phyloP scores from a whole-genome alignment of 805 yeast genomes.

The Clavispora carvajalis region DNA sequence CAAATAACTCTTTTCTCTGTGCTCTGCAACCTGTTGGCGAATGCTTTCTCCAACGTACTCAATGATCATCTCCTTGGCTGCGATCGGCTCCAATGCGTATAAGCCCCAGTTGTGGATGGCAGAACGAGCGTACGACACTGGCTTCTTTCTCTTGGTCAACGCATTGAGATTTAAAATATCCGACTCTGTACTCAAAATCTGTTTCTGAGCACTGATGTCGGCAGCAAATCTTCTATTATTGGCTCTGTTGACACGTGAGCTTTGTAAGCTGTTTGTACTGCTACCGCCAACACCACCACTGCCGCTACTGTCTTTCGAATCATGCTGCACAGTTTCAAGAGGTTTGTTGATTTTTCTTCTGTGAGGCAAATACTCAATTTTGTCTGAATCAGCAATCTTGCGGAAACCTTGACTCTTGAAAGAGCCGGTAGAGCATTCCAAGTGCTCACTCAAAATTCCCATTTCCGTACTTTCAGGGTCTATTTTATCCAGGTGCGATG shows the following conservation, averaged over 20 bases:
- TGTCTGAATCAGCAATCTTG: constrained; percentile 67
- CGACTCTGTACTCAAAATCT: constrained; percentile 71
- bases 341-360: constrained; percentile 65
- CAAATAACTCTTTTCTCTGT: constrained; percentile 79
- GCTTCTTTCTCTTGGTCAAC: constrained; percentile 82
- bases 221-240: constrained; percentile 85
- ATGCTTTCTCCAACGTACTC: constrained; percentile 96
- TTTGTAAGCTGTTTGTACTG: constrained; percentile 40
- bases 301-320: constrained; percentile 39
- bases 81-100: constrained; percentile 91
- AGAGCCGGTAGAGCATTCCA: constrained; percentile 49
- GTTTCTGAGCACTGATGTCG: constrained; percentile 76
- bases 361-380: constrained; percentile 76
- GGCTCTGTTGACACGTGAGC: constrained; percentile 83
- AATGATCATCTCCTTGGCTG: constrained; percentile 95
- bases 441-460: constrained; percentile 23
- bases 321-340: constrained; percentile 67
- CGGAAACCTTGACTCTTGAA: constrained; percentile 69
- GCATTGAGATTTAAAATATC: constrained; percentile 82
- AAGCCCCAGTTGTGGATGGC: constrained; percentile 98
- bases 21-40: constrained; percentile 90
- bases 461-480: constrained; percentile 23
- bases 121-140: constrained; percentile 93
- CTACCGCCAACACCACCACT: constrained; percentile 5
- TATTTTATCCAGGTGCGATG: constrained; percentile 15